These are phyloP conservation scores for Coffea canephora DNA, from an alignment of 257 asterid species.

Conservation along the genomic window DNA sequence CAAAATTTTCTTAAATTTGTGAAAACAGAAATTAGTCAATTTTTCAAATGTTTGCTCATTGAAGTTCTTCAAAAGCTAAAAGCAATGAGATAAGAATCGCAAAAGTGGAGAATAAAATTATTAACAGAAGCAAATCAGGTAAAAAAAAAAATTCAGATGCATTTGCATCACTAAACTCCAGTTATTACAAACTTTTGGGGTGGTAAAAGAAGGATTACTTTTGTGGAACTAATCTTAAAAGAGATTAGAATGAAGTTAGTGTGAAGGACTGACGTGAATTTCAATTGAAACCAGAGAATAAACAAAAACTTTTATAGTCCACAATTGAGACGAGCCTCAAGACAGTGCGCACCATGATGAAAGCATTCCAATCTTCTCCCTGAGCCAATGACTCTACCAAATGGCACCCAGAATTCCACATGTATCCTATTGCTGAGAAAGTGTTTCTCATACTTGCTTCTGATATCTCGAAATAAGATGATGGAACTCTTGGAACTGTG, in stretches of 20 bases:
- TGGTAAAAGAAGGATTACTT: neutral
- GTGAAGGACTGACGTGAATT: neutral
- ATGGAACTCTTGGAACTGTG: slow-evolving; percentile 54
- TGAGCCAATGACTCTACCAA: slow-evolving; percentile 57
- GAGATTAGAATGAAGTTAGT: neutral
- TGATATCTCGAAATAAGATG: slow-evolving; percentile 78
- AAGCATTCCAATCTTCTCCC: slow-evolving; percentile 81
- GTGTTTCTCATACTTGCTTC: slow-evolving; percentile 57
- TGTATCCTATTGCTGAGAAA: slow-evolving; percentile 45
- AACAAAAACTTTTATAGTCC: neutral
- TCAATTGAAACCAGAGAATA: neutral
- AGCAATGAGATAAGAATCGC: neutral
- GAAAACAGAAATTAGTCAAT: neutral
- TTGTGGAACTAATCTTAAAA: neutral
- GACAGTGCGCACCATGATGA: slow-evolving; percentile 54
- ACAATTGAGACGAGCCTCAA: neutral
- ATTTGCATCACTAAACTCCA: neutral
- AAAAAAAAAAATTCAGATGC: neutral
- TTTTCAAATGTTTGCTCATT: neutral
- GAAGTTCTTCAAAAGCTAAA: neutral
- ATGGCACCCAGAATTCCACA: slow-evolving; percentile 56
- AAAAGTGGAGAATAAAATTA: neutral
- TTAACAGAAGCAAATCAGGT: neutral
- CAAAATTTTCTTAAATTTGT: neutral
- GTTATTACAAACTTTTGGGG: neutral